Evolutionary conservation across 2,329 filamentous ascomycete genomes (phyloP).

Genomic region (Neurospora sp.): DNA sequence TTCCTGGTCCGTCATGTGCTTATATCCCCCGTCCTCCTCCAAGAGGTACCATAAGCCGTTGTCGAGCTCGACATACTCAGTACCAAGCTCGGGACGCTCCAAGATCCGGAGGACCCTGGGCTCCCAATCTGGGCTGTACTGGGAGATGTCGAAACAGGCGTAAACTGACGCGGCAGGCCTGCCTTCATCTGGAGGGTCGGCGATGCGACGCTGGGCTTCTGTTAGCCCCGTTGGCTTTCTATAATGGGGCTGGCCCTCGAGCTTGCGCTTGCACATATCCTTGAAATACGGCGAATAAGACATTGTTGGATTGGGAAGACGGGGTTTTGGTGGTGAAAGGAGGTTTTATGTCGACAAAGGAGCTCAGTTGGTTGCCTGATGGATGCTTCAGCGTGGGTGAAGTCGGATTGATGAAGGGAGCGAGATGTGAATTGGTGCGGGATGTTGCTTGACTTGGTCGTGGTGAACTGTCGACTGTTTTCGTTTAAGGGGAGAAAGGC

Average conservation of each 20-base stretch:
- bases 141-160: background rate
- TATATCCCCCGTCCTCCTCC: background rate
- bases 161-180: background rate
- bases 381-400: background rate
- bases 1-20: background rate
- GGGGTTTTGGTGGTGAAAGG: too few species aligned
- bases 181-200: background rate
- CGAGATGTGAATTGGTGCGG: background rate
- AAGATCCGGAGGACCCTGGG: background rate
- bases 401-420: background rate
- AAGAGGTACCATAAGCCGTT: background rate
- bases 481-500: background rate
- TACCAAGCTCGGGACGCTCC: background rate
- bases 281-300: background rate
- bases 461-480: background rate
- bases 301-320: background rate
- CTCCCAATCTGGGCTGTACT: background rate
- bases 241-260: background rate
- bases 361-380: too few species aligned
- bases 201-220: background rate
- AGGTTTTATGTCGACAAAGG: too few species aligned
- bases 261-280: background rate
- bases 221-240: background rate
- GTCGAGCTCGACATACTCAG: background rate
- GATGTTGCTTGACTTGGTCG: background rate